A percentile compares a stretch with the other conserved stretches of the same genome.
Evolutionary conservation across 441 rosid species (phyloP).

Genomic region (Cnidoscolus chayamansa): DNA sequence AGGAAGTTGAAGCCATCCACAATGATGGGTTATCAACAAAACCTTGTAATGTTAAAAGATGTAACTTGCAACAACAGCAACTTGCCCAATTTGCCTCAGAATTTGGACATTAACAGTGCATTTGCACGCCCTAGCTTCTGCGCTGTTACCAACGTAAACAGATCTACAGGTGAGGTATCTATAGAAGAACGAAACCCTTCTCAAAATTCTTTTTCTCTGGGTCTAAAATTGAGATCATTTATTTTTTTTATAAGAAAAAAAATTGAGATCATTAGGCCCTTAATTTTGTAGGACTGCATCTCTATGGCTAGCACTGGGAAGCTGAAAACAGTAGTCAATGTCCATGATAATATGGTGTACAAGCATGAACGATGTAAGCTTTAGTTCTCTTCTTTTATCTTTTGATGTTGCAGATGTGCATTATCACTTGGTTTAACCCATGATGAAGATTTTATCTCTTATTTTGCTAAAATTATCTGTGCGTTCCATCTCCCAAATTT

Average conservation of each 20-base stretch:
- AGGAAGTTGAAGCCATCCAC: constrained; percentile 32
- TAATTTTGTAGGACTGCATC: constrained; percentile 43
- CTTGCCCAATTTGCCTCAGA: constrained; percentile 38
- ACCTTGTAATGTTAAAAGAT: constrained; percentile 34
- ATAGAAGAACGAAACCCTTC: not conserved
- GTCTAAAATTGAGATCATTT: not conserved
- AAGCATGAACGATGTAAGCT: constrained; percentile 24
- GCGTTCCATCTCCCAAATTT: not conserved
- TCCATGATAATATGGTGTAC: constrained; percentile 12
- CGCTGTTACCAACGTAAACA: constrained; percentile 39
- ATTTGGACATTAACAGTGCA: constrained; percentile 43
- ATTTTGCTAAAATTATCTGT: not conserved
- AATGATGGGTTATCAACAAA: constrained; percentile 34
- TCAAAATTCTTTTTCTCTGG: constrained; percentile 3
- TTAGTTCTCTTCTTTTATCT: constrained; percentile 12
- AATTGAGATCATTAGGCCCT: not conserved
- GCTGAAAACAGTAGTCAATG: constrained; percentile 18
- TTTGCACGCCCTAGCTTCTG: constrained; percentile 35
- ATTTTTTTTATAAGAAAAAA: too few relatives aligned
- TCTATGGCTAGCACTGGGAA: constrained; percentile 33
- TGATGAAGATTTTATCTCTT: not conserved
- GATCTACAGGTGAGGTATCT: constrained; percentile 33
- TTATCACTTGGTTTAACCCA: not conserved
- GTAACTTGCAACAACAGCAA: constrained; percentile 29
- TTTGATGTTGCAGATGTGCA: not conserved